Percentiles rank a stretch among this genome's conserved stretches.
phyloP scores from a whole-genome alignment of 1,139 yeast genomes.

The Lodderomyces parapsilosis region DNA sequence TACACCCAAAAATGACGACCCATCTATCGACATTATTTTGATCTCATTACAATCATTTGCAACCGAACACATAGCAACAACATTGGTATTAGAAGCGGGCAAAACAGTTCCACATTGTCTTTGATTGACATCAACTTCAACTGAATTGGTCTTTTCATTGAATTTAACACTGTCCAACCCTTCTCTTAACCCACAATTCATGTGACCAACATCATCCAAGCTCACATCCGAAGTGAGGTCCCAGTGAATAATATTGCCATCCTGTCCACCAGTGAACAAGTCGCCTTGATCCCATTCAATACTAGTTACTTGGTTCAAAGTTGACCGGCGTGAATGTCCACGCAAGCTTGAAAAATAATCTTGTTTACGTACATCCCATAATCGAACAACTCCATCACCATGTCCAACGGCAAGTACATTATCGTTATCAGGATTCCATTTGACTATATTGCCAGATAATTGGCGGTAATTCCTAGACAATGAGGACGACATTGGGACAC shows the following conservation, averaged over 20 bases:
- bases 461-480: constrained; percentile 16
- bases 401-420: constrained; percentile 68
- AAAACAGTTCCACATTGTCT: constrained; percentile 62
- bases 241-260: constrained; percentile 77
- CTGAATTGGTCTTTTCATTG: constrained; percentile 23
- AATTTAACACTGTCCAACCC: constrained; percentile 46
- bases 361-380: constrained; percentile 75
- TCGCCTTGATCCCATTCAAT: constrained; percentile 64
- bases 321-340: constrained; percentile 43
- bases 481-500: constrained; percentile 25
- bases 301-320: constrained; percentile 35
- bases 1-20: constrained; percentile 53
- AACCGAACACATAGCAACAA: constrained; percentile 43
- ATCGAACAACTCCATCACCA: constrained; percentile 54
- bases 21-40: constrained; percentile 52
- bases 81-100: constrained; percentile 55
- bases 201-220: constrained; percentile 3
- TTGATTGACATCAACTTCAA: constrained; percentile 33
- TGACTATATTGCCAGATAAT: constrained; percentile 40
- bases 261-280: constrained; percentile 64
- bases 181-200: constrained; percentile 43
- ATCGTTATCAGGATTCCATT: constrained; percentile 64
- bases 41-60: constrained; percentile 25
- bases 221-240: constrained; percentile 42
- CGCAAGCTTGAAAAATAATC: constrained; percentile 45